Evolutionary conservation across 2,329 filamentous ascomycete species (phyloP).

Genomic region (Arthrobotrys conoides): DNA sequence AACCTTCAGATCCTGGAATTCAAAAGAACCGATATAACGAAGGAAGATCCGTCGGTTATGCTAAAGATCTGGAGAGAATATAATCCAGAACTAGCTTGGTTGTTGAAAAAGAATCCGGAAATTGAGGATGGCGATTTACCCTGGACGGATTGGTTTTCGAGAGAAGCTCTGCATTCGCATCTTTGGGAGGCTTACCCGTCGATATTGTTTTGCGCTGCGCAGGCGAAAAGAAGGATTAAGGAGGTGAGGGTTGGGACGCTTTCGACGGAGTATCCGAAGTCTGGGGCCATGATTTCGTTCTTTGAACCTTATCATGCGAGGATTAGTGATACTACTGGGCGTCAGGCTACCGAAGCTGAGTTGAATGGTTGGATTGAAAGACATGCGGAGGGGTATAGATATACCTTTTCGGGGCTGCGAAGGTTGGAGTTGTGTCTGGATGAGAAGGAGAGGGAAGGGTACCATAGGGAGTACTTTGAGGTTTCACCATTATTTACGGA

Average conservation of each 20-base stretch:
- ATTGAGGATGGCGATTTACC: conserved; percentile 52
- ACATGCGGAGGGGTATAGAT: conserved; percentile 32
- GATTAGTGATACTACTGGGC: conserved; percentile 32
- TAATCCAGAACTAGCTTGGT: conserved; percentile 46
- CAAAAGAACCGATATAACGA: conserved; percentile 52
- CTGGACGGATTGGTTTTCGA: conserved; percentile 55
- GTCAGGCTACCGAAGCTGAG: conserved; percentile 33
- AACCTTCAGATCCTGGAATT: conserved; percentile 46
- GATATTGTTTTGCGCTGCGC: conserved; percentile 48
- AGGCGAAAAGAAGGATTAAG: conserved; percentile 43
- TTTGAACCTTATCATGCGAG: conserved; percentile 53
- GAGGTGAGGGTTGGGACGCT: conserved; percentile 39
- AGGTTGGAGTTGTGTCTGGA: conserved; percentile 49
- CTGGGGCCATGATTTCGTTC: conserved; percentile 47
- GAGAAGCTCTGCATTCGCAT: conserved; percentile 46
- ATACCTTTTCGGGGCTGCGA: conserved; percentile 29
- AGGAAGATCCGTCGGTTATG: conserved; percentile 53
- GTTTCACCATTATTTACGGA: conserved; percentile 48
- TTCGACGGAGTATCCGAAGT: conserved; percentile 41
- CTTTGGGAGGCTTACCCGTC: conserved; percentile 56
- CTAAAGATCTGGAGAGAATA: conserved; percentile 49
- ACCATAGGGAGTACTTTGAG: conserved; percentile 38
- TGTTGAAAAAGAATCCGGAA: conserved; percentile 49
- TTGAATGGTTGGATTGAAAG: conserved; percentile 37
- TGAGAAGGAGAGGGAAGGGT: conserved; percentile 52